Percentiles rank a stretch among this genome's conserved stretches.
phyloP scores from a whole-genome alignment of 2,329 filamentous ascomycete species.

The Fusarium sp. region DNA sequence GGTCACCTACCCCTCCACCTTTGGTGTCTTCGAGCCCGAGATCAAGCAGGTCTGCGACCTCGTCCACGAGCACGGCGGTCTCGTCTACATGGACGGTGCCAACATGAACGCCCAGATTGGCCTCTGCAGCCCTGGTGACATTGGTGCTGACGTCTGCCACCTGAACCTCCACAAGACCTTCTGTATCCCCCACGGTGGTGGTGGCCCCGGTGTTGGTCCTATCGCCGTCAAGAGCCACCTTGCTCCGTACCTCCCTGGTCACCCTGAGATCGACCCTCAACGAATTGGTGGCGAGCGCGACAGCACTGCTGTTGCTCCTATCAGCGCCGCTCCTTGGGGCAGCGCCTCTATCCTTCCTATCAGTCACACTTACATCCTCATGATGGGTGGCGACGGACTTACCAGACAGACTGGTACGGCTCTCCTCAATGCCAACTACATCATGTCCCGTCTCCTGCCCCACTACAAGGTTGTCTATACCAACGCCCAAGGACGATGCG shows the following conservation, averaged over 20 bases:
- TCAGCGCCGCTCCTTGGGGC: conserved; percentile 74
- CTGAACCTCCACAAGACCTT: conserved; percentile 99
- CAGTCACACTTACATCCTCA: conserved; percentile 92
- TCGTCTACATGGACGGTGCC: conserved; percentile 99
- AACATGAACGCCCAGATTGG: conserved; percentile 99
- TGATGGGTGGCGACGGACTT: conserved; percentile 81
- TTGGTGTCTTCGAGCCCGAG: conserved; percentile 90
- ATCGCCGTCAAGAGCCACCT: conserved; percentile 91
- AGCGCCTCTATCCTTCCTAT: conserved; percentile 93
- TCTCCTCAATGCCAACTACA: conserved; percentile 95
- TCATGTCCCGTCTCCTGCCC: conserved; percentile 83
- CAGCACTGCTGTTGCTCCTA: conserved; percentile 55
- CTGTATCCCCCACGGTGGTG: conserved; percentile 96
- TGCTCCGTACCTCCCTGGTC: conserved; percentile 67
- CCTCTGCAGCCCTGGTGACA: conserved; percentile 91
- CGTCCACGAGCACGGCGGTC: conserved; percentile 87
- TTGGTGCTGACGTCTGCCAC: conserved; percentile 97
- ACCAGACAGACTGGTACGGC: conserved; percentile 91
- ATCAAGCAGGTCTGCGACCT: conserved; percentile 86
- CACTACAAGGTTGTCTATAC: conserved; percentile 95
- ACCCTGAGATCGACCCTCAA: conserved; percentile 43
- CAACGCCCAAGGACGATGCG: conserved; percentile 87
- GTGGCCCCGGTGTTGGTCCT: conserved; percentile 91
- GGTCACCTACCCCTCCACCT: conserved; percentile 96
- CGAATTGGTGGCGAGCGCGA: conserved; percentile 56